Conservation (phyloP, 306 rosid genomes). For the Trifolium repens region DNA sequence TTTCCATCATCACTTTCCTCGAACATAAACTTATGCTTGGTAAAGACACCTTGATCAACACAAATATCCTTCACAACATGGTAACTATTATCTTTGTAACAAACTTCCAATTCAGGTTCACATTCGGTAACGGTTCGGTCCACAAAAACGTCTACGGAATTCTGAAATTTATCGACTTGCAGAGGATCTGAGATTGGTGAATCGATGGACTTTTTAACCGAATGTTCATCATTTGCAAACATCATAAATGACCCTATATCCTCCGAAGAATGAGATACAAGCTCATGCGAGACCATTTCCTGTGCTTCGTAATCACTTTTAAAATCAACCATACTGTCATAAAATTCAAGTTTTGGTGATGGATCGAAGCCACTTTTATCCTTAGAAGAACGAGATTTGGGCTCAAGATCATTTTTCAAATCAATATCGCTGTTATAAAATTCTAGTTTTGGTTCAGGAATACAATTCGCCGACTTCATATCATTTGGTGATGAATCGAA, state of each 20-base stretch:
- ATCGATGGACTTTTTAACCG: slow-evolving; percentile 33
- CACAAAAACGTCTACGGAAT: slow-evolving; percentile 46
- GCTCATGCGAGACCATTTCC: slow-evolving; percentile 40
- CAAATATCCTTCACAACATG: slow-evolving; percentile 81
- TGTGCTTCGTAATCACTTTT: slow-evolving; percentile 36
- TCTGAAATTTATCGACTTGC: slow-evolving; percentile 40
- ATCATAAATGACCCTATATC: slow-evolving; percentile 47
- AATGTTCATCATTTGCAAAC: slow-evolving; percentile 38
- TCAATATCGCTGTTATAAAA: slow-evolving; percentile 27
- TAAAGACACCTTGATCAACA: slow-evolving; percentile 70
- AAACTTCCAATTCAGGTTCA: slow-evolving; percentile 63
- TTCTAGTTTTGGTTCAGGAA: slow-evolving; percentile 41
- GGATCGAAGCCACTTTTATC: slow-evolving; percentile 39
- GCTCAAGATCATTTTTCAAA: slow-evolving; percentile 32
- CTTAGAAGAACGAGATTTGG: background rate
- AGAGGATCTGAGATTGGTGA: slow-evolving; percentile 40
- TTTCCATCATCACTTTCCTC: slow-evolving; percentile 49
- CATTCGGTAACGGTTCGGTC: slow-evolving; percentile 67
- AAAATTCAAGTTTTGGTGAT: slow-evolving; percentile 36
- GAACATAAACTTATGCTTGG: slow-evolving; percentile 54
- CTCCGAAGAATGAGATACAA: slow-evolving; percentile 48
- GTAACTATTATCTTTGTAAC: slow-evolving; percentile 63
- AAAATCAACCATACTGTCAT: slow-evolving; percentile 35
- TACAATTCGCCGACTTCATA: slow-evolving; percentile 29
- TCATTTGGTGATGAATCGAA: slow-evolving; percentile 21